Evolutionary conservation across 768 basidiomycete species (phyloP), one percentile per base, ranked within the genome.

Genomic region (Auricularia sp.): DNA sequence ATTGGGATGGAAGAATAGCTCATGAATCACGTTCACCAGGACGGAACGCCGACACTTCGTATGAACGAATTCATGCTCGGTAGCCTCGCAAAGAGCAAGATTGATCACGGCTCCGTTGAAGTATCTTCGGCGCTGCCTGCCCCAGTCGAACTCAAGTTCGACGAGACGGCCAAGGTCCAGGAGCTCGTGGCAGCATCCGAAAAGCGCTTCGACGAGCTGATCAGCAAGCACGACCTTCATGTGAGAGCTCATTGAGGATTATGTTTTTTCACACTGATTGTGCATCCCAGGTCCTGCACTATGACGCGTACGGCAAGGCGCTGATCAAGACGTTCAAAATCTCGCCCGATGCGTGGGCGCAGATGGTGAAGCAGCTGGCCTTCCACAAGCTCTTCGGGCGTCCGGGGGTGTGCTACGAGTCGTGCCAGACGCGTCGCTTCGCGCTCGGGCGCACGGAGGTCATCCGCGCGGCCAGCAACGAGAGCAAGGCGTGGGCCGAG

Each of bases 361-460:
- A 99, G 77, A 82, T 98, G 63, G 87, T 95, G 69, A 98, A 95
- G 79, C 96, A 98, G 76, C 87, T 98, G 59, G 96, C 95, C 24
- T 98, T 92, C 80, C 85, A 89, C 75, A 94, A 95, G 77, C 84
- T 94, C 81, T 82, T 79, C 70, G 78, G 79, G 5, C 81, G 89
- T 1, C 86, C 89, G 8, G 90, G 85, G 2, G 86, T 91, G 58
- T 87, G 89, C 67, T 99, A 99, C 77, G 96, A 99, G 80, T 89
- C 87, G 67, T 89, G 90, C 4, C 95, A 98, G 78, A 98, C 96
- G 64, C 82, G 97, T 34, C 94, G 92, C 74, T 99, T 85, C 80
- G 85, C 92, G 73, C 82, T 81, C 1, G 97, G 97, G 0, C 80
- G 96, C 63, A 99, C 96, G 5, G 97, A 99, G 78, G 96, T 98